Evolutionary conservation across 495 filamentous ascomycete species (phyloP).

Genomic region (Elasticomyces elasticus): DNA sequence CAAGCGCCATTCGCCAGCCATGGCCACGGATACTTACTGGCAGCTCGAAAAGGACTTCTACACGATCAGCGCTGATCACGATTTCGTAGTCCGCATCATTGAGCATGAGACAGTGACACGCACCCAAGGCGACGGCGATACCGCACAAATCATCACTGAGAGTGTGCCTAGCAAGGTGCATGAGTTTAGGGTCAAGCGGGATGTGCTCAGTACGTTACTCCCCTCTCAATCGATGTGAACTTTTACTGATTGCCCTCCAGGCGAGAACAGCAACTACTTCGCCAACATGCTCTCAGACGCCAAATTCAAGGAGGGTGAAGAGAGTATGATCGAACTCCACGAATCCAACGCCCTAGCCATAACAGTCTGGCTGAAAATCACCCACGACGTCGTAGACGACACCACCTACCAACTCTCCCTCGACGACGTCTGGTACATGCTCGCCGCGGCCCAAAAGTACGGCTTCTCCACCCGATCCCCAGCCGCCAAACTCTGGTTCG

Average conservation of each 20-base stretch:
- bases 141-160: background rate
- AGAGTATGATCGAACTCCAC: slow-evolving; percentile 7
- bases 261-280: background rate
- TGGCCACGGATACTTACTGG: slow-evolving; percentile 1
- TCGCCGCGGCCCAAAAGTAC: slow-evolving; percentile 13
- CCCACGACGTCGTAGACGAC: slow-evolving; percentile 2
- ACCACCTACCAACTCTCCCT: background rate
- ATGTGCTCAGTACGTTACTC: background rate
- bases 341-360: background rate
- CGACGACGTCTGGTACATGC: slow-evolving; percentile 9
- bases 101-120: slow-evolving; percentile 5
- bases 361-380: slow-evolving; percentile 8
- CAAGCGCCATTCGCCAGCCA: background rate
- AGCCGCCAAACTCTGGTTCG: slow-evolving; percentile 9
- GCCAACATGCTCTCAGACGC: background rate
- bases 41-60: slow-evolving; percentile 8
- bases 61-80: slow-evolving; percentile 1
- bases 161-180: slow-evolving; percentile 1
- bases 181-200: slow-evolving; percentile 15
- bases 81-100: slow-evolving; percentile 12
- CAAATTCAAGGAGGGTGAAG: slow-evolving; percentile 1
- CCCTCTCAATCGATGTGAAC: background rate
- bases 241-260: no score
- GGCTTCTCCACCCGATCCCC: background rate
- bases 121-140: background rate